Evolutionary conservation across 2,329 filamentous ascomycete genomes (phyloP), one percentile per base, ranked within the genome.

Genomic region (Alternaria panax): DNA sequence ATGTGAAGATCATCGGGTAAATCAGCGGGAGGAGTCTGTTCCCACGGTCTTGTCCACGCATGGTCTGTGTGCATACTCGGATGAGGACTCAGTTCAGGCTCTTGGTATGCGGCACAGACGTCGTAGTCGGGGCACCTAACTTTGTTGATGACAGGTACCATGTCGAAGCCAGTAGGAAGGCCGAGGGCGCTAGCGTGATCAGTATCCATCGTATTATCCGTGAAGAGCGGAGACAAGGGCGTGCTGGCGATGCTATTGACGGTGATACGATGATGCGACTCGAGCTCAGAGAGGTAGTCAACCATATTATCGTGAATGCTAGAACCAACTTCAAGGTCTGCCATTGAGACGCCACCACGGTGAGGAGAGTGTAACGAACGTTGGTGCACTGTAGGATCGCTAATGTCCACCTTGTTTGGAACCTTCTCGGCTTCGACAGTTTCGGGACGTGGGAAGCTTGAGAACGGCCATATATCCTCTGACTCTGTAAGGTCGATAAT

Each of bases 261-360:
- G 14, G 41, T 27, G 11, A 24, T 34, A 18, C n/a, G n/a, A 12
- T 9, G 25, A 36, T 27, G 25, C 14, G 16, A 9, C 2, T 36
- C 14, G 3, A 36, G 30, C 4, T 28, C 14, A 11, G 18, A 25
- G 25, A 48, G 48, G 25, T 45, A 50, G 34, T n/a, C 24, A 3
- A 14, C 16, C 22, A 51, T 40, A 11, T 16, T 9, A 7, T 43
- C 5, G 11, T 38, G 20, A 28, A 43, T 50, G n/a, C 9, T 7
- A 8, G 22, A 16, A 12, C 53, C 36, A 28, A 20, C 9, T 30
- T 60, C 53, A n/a, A 57, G 27, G 22, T 54, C 36, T 11, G 53
- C 25, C 22, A 57, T 48, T 7, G 20, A n/a, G 7, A 53, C 22
- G 14, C 20, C 48, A 27, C 43, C 3, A 34, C 4, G 16, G 5